These are phyloP conservation scores for Podospora fimiseda DNA, from an alignment of 495 filamentous ascomycete species.

Conservation along the genomic window DNA sequence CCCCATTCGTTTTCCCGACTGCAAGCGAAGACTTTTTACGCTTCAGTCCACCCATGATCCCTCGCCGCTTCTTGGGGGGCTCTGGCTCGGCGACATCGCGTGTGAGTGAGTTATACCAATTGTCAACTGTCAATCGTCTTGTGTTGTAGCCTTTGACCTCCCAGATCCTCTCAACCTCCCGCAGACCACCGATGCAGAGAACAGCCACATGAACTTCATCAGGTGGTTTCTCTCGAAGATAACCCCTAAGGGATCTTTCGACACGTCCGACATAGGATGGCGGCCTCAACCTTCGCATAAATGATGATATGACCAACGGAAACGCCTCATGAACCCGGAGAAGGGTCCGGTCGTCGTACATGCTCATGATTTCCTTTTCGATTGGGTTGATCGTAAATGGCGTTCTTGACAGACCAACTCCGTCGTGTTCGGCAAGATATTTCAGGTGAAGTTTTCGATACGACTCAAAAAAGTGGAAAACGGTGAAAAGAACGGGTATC, in stretches of 20 bases:
- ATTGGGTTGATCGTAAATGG: constrained; percentile 48
- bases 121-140: constrained; percentile 45
- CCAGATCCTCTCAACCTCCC: constrained; percentile 51
- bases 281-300: constrained; percentile 48
- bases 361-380: constrained; percentile 47
- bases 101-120: constrained; percentile 45
- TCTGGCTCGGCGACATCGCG: constrained; percentile 35
- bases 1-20: constrained; percentile 17
- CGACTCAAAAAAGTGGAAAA: constrained; percentile 55
- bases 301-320: constrained; percentile 50
- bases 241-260: constrained; percentile 51
- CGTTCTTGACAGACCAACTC: constrained; percentile 30
- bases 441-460: constrained; percentile 49
- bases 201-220: constrained; percentile 52
- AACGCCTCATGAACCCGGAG: constrained; percentile 50
- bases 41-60: constrained; percentile 35
- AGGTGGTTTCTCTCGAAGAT: constrained; percentile 47
- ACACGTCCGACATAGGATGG: constrained; percentile 51
- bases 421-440: constrained; percentile 39
- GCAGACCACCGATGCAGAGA: constrained; percentile 47
- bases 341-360: constrained; percentile 52
- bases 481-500: constrained; percentile 48
- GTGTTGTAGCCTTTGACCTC: constrained; percentile 53
- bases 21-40: constrained; percentile 43
- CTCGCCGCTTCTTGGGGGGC: constrained; percentile 38